Conservation (phyloP, 2,329 filamentous ascomycete species). For the Botrytis cinerea region DNA sequence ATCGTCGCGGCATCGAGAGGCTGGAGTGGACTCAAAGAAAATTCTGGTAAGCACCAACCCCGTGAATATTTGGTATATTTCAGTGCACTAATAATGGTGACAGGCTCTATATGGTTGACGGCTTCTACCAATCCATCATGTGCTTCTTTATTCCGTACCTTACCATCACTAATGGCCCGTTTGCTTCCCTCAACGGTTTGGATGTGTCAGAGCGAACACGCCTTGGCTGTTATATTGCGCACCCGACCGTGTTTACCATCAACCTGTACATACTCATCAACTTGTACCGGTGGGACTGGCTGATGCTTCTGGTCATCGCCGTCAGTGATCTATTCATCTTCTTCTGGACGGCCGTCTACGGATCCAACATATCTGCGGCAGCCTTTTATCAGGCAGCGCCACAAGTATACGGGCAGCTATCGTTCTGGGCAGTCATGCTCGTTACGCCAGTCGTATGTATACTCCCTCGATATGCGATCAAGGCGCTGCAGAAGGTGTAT, state of each 20-base stretch:
- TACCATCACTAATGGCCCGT: constrained; percentile 68
- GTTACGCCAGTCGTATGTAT: constrained; percentile 80
- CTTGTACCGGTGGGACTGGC: constrained; percentile 97
- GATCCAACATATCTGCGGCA: constrained; percentile 51
- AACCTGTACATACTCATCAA: constrained; percentile 96
- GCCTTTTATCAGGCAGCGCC: constrained; percentile 77
- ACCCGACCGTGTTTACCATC: constrained; percentile 81
- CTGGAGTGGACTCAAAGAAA: constrained; percentile 95
- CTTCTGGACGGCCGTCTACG: constrained; percentile 92
- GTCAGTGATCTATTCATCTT: constrained; percentile 87
- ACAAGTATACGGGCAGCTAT: constrained; percentile 77
- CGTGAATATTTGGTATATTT: constrained; percentile 4
- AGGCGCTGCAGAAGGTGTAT: constrained; percentile 90
- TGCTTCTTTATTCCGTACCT: constrained; percentile 92
- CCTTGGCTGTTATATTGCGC: constrained; percentile 84
- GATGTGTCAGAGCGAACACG: constrained; percentile 77
- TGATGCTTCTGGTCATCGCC: constrained; percentile 78
- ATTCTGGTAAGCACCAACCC: constrained; percentile 73
- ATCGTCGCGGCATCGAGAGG: constrained; percentile 91
- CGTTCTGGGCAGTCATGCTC: constrained; percentile 87
- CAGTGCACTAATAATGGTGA: too few relatives aligned
- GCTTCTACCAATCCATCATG: constrained; percentile 90
- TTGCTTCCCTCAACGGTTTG: constrained; percentile 69
- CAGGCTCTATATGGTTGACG: constrained; percentile 92
- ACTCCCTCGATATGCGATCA: constrained; percentile 83